A percentile compares a stretch with the other conserved stretches of the same genome.
Conservation (phyloP, 1,284 basidiomycete species). For the Takashimella koratensis region DNA sequence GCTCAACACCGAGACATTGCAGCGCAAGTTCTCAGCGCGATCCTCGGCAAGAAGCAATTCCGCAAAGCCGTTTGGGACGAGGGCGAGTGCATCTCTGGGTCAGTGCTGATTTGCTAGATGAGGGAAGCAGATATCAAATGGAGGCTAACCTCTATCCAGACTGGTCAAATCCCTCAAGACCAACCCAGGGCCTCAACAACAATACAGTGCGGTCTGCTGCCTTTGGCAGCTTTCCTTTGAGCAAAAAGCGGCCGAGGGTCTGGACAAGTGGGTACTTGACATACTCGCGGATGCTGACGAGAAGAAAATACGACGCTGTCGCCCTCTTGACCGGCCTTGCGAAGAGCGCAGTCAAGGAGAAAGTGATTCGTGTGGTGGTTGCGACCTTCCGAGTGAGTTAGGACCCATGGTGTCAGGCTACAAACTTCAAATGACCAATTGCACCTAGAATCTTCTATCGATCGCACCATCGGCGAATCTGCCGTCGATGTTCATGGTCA, state of each 20-base stretch:
- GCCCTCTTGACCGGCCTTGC: constrained; percentile 82
- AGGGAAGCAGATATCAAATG: background rate
- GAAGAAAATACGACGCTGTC: constrained; percentile 82
- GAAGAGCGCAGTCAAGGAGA: constrained; percentile 91
- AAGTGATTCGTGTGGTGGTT: constrained; percentile 90
- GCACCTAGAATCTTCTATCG: constrained; percentile 70
- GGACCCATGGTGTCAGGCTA: background rate
- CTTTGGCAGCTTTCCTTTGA: constrained; percentile 95
- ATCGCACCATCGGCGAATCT: constrained; percentile 62
- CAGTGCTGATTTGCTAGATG: constrained; percentile 7
- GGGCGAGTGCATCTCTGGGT: constrained; percentile 47
- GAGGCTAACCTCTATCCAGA: constrained; percentile 47
- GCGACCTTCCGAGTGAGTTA: constrained; percentile 76
- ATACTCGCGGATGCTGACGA: background rate
- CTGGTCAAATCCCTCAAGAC: constrained; percentile 72
- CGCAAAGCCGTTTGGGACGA: constrained; percentile 56
- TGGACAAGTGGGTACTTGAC: constrained; percentile 62
- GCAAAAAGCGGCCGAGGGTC: constrained; percentile 71
- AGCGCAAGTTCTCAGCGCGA: constrained; percentile 81
- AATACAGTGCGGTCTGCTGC: constrained; percentile 87
- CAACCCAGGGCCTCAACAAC: constrained; percentile 76
- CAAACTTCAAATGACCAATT: background rate
- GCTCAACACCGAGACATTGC: constrained; percentile 73
- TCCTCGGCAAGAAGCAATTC: constrained; percentile 76
- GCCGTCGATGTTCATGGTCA: constrained; percentile 85